These are phyloP conservation scores for Exophiala sp. DNA, from an alignment of 2,329 filamentous ascomycete genomes.

Conservation along the genomic window DNA sequence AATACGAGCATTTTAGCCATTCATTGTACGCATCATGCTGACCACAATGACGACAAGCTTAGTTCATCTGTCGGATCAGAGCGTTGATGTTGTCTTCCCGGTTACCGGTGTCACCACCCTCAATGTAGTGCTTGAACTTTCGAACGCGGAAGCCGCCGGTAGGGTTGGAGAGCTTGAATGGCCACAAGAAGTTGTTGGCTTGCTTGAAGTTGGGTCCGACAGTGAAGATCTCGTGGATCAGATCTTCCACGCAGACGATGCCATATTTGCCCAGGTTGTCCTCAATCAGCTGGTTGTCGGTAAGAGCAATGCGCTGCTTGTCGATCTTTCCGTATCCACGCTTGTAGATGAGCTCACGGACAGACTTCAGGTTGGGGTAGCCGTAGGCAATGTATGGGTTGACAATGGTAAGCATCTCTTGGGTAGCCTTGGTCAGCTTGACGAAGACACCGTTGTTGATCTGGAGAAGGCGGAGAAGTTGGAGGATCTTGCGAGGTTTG, in stretches of 20 bases:
- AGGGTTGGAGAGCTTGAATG: constrained; percentile 99
- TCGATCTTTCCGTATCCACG: constrained; percentile 98
- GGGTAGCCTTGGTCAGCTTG: constrained; percentile 93
- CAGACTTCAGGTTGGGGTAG: constrained; percentile 98
- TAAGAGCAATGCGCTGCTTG: constrained; percentile 94
- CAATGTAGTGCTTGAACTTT: constrained; percentile 99
- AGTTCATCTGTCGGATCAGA: constrained; percentile 98
- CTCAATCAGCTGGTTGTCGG: constrained; percentile 97
- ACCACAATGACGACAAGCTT: constrained; percentile 37
- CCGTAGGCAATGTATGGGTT: constrained; percentile 99
- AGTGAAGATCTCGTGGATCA: constrained; percentile 98
- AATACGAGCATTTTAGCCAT: not conserved
- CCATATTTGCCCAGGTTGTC: constrained; percentile 94
- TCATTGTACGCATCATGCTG: not conserved
- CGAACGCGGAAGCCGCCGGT: constrained; percentile 90
- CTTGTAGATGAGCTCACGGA: constrained; percentile 99
- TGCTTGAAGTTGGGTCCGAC: constrained; percentile 99
- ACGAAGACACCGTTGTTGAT: constrained; percentile 99
- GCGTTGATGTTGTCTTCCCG: constrained; percentile 97
- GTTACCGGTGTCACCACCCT: constrained; percentile 98
- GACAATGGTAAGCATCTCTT: constrained; percentile 95
- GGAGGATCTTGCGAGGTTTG: constrained; percentile 99
- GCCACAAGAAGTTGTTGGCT: constrained; percentile 98
- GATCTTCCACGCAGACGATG: constrained; percentile 98
- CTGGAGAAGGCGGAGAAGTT: constrained; percentile 98